Evolutionary conservation across 805 yeast genomes (phyloP), one percentile per base, ranked within the genome.

Genomic region (Ogataea paraovalis): DNA sequence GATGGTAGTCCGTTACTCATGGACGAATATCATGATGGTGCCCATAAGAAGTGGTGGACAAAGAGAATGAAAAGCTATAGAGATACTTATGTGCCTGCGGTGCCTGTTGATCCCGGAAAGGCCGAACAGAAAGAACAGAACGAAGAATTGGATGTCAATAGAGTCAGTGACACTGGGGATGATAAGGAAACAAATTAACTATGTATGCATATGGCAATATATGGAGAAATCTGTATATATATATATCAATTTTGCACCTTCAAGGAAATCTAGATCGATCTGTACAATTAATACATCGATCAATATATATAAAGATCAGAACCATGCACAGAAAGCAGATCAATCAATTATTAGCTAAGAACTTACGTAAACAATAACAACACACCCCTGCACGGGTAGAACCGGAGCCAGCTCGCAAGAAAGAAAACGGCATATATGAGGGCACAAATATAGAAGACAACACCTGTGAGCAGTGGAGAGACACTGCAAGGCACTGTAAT

Each of bases 31-130:
- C 63, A 49, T 50, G 64, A 56, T 16, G 61, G 60, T 13, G 72
- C 67, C n/a, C 49, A 61, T 14, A 67, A 58, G 47, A 58, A 70
- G 47, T 74, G 78, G 78, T 76, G 82, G 82, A 67, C 69, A 42
- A 65, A 63, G 43, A 61, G 83, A 52, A 71, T 75, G 72, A 67
- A 69, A 22, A 48, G 44, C 0, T 61, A 61, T 36, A 49, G 45
- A 3, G 46, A 34, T 68, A 66, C 23, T 44, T 59, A 49, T 28
- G 33, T 46, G 19, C 48, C 54, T 2, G 54, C 45, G 9, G 45
- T 43, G 19, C 33, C 41, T 18, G 14, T 28, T n/a, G 42, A 39
- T 27, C 44, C 39, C 4, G 39, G 33, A n/a, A 30, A 22, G 18
- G 41, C 25, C 4, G 47, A 44, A 4, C 34, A 28, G 20, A 12